These are phyloP conservation scores for Gossypium turneri DNA, from an alignment of 345 rosid genomes.

Conservation along the genomic window DNA sequence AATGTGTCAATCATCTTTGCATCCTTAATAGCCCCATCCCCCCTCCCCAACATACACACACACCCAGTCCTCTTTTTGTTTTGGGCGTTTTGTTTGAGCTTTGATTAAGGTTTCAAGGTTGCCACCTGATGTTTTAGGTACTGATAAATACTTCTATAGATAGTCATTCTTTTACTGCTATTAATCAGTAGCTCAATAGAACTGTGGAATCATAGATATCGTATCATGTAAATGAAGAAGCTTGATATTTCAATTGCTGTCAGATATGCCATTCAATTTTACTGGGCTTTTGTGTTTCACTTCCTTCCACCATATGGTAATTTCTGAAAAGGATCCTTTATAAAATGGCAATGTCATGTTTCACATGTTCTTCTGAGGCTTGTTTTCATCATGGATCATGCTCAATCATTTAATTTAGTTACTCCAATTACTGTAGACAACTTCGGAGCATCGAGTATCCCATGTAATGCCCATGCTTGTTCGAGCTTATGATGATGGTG, in stretches of 20 bases:
- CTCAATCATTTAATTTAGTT: slow-evolving; percentile 1
- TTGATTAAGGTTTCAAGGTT: background rate
- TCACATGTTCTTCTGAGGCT: background rate
- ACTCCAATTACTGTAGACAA: slow-evolving; percentile 48
- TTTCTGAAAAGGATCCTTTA: background rate
- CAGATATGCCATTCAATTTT: background rate
- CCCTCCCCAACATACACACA: too few relatives aligned
- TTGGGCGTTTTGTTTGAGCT: too few relatives aligned
- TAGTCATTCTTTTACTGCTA: background rate
- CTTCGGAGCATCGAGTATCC: slow-evolving; percentile 56
- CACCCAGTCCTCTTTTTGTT: too few relatives aligned
- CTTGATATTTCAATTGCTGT: background rate
- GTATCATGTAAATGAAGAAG: background rate
- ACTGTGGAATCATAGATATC: background rate
- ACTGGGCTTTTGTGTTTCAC: background rate
- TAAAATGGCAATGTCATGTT: background rate
- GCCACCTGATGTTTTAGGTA: background rate
- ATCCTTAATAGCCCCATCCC: too few relatives aligned
- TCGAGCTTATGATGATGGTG: slow-evolving; percentile 89
- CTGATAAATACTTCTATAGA: background rate
- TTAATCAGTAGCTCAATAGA: background rate
- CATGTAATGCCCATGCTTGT: slow-evolving; percentile 79
- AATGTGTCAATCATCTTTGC: too few relatives aligned
- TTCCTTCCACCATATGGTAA: background rate
- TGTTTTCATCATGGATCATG: slow-evolving; percentile 17